Conservation (phyloP, 768 basidiomycete species). For the Kwoniella mangroviensis region DNA sequence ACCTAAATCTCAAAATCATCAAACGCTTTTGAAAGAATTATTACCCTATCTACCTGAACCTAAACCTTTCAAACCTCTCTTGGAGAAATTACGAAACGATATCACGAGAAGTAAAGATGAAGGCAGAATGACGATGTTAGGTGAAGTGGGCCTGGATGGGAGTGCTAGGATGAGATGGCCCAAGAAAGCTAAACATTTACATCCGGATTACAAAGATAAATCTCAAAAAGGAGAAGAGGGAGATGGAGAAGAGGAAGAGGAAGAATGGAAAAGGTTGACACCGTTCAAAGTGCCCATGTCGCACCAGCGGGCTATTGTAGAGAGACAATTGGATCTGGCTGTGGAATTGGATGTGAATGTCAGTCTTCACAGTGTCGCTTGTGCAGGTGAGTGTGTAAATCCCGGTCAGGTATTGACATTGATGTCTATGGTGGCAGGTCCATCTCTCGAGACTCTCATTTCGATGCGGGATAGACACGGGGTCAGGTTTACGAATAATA, state of each 20-base stretch:
- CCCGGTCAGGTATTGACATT: neutral
- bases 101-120: slow-evolving; percentile 65
- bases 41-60: slow-evolving; percentile 76
- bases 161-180: slow-evolving; percentile 56
- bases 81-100: slow-evolving; percentile 67
- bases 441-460: slow-evolving; percentile 69
- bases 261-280: slow-evolving; percentile 71
- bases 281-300: slow-evolving; percentile 76
- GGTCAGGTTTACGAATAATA: slow-evolving; percentile 63
- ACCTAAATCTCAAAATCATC: slow-evolving; percentile 53
- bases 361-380: slow-evolving; percentile 68
- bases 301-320: slow-evolving; percentile 80
- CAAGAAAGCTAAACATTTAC: slow-evolving; percentile 31
- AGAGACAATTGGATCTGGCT: slow-evolving; percentile 84
- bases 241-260: slow-evolving; percentile 74
- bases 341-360: slow-evolving; percentile 76
- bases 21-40: slow-evolving; percentile 64
- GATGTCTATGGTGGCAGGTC: slow-evolving; percentile 56
- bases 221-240: slow-evolving; percentile 71
- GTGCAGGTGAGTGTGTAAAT: slow-evolving; percentile 34
- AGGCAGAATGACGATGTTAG: slow-evolving; percentile 70
- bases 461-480: slow-evolving; percentile 68
- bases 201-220: slow-evolving; percentile 47
- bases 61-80: slow-evolving; percentile 65
- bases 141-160: slow-evolving; percentile 91